phyloP scores from a whole-genome alignment of 2,329 filamentous ascomycete species.

The Diaporthe longicolla region DNA sequence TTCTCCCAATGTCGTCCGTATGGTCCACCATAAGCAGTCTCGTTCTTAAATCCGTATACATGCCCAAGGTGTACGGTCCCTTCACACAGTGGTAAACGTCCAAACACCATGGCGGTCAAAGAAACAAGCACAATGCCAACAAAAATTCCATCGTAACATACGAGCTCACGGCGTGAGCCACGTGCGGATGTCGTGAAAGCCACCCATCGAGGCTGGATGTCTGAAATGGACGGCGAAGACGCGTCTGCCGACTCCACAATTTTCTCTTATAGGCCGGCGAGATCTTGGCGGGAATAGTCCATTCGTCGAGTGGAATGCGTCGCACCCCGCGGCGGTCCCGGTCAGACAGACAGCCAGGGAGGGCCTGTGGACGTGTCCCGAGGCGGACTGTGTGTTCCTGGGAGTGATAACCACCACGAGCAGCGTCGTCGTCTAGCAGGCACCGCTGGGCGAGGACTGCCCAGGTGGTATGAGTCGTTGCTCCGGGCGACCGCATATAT shows the following conservation, averaged over 20 bases:
- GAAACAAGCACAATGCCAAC: too few relatives aligned
- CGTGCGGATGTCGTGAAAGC: conserved; percentile 50
- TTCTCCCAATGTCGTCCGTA: conserved; percentile 51
- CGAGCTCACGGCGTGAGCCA: conserved; percentile 51
- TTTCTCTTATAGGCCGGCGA: fast-evolving
- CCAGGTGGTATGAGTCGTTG: too few relatives aligned
- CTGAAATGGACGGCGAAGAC: neutral
- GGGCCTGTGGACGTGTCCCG: neutral
- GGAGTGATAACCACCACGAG: too few relatives aligned
- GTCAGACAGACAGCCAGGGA: neutral
- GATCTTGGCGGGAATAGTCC: conserved; percentile 45
- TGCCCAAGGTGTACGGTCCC: too few relatives aligned
- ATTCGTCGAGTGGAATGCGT: conserved; percentile 47
- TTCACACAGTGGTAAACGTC: too few relatives aligned
- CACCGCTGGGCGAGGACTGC: too few relatives aligned
- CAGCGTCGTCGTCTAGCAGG: too few relatives aligned
- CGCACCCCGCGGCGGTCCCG: neutral
- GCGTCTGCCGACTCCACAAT: neutral
- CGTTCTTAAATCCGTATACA: conserved; percentile 25
- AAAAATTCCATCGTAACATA: conserved; percentile 41
- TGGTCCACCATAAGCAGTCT: too few relatives aligned
- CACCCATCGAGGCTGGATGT: too few relatives aligned
- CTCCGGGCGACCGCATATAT: too few relatives aligned
- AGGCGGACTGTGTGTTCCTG: too few relatives aligned
- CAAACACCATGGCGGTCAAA: too few relatives aligned